Percentiles rank a stretch among this genome's conserved stretches.
phyloP scores from a whole-genome alignment of 1,284 basidiomycete species.

The Malassezia equina region DNA sequence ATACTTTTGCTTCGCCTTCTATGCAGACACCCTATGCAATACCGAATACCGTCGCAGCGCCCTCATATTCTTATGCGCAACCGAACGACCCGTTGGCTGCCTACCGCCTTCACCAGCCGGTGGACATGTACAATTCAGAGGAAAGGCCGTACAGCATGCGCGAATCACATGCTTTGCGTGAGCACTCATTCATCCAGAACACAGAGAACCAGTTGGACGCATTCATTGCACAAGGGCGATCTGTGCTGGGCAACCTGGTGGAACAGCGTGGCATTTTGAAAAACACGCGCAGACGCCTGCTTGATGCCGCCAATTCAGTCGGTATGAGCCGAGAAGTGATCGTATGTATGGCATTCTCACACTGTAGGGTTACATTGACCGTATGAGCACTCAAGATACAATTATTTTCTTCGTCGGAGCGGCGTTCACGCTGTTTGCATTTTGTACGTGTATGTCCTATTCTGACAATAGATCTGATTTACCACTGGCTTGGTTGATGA shows the following conservation, averaged over 20 bases:
- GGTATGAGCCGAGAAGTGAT: conserved; percentile 45
- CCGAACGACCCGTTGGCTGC: conserved; percentile 32
- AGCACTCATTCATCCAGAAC: conserved; percentile 44
- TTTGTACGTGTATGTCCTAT: conserved; percentile 22
- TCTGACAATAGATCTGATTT: conserved; percentile 11
- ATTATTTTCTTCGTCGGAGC: conserved; percentile 42
- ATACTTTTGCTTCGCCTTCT: background rate
- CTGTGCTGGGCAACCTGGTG: conserved; percentile 43
- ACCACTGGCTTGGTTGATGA: conserved; percentile 14
- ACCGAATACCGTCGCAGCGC: background rate
- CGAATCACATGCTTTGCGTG: conserved; percentile 41
- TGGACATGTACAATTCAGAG: conserved; percentile 1
- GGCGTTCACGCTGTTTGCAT: conserved; percentile 40
- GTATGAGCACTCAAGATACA: conserved; percentile 44
- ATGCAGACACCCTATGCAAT: background rate
- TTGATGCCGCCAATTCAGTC: conserved; percentile 43
- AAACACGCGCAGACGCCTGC: conserved; percentile 33
- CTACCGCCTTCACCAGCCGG: conserved; percentile 33
- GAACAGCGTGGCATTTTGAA: conserved; percentile 45
- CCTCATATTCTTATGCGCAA: background rate
- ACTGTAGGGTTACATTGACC: conserved; percentile 37
- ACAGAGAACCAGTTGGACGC: conserved; percentile 43
- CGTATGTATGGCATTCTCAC: conserved; percentile 3
- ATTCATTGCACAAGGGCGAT: conserved; percentile 44
- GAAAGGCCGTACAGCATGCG: conserved; percentile 20